Percentiles rank a stretch among this genome's conserved stretches.
Conservation (phyloP, 768 basidiomycete genomes). For the Suillus lakei region DNA sequence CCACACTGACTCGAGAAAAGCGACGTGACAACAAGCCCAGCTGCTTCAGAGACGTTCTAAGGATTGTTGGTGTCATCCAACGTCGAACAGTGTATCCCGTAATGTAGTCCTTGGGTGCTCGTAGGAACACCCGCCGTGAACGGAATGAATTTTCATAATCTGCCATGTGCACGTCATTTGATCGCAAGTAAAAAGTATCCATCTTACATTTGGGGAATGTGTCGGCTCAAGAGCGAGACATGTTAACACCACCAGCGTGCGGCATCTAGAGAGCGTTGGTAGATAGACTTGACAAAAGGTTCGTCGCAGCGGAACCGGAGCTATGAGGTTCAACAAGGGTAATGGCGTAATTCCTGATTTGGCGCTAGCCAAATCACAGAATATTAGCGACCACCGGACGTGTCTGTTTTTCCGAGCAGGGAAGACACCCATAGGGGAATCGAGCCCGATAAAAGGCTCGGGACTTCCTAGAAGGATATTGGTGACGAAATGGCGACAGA, state of each 20-base stretch:
- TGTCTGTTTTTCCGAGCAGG: not conserved
- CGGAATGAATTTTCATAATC: not conserved
- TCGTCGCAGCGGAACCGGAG: not conserved
- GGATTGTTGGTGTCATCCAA: not conserved
- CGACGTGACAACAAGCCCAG: not conserved
- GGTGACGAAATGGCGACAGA: constrained; percentile 2
- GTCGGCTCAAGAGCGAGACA: not conserved
- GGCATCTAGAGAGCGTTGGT: not conserved
- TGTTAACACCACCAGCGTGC: not conserved
- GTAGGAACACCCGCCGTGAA: not conserved
- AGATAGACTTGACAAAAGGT: not conserved
- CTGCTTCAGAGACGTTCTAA: not conserved
- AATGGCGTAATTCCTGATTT: no score
- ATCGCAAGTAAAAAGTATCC: not conserved
- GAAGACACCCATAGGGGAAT: not conserved
- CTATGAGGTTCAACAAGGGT: not conserved
- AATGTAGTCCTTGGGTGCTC: not conserved
- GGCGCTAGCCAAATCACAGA: not conserved
- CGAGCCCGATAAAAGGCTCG: not conserved
- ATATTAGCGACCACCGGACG: not conserved
- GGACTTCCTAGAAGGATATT: not conserved
- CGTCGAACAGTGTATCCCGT: not conserved
- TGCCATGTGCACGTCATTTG: not conserved
- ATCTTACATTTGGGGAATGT: not conserved
- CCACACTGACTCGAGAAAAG: not conserved